A percentile compares a stretch with the other conserved stretches of the same genome.
Conservation (phyloP, 306 rosid genomes). For the Carpinus fangiana region DNA sequence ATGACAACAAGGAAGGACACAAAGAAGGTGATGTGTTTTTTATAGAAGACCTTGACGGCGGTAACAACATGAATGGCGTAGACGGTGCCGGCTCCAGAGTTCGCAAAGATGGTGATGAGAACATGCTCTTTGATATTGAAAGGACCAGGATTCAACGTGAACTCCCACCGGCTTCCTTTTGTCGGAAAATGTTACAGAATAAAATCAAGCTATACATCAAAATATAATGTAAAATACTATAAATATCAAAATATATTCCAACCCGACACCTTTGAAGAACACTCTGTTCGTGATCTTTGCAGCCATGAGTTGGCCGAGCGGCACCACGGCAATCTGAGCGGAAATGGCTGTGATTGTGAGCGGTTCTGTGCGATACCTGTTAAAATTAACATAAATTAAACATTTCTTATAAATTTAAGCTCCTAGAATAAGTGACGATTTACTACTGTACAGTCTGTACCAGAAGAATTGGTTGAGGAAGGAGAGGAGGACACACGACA, state of each 20-base stretch:
- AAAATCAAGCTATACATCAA: no score
- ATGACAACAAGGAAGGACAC: slow-evolving; percentile 71
- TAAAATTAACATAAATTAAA: no score
- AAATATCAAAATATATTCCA: no score
- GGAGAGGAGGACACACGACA: slow-evolving; percentile 68
- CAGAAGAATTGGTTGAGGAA: slow-evolving; percentile 93
- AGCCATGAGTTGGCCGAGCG: slow-evolving; percentile 88
- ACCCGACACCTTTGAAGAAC: slow-evolving; percentile 34
- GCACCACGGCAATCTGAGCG: slow-evolving; percentile 91
- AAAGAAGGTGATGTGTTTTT: slow-evolving; percentile 52
- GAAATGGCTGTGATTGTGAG: slow-evolving; percentile 82
- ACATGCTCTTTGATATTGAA: slow-evolving; percentile 94
- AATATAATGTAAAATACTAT: no score
- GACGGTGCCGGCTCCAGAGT: slow-evolving; percentile 91
- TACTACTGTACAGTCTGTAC: slow-evolving; percentile 48
- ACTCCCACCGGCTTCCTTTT: slow-evolving; percentile 59
- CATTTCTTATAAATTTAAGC: no score
- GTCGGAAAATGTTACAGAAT: no score
- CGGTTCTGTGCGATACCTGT: slow-evolving; percentile 54
- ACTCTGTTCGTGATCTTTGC: slow-evolving; percentile 46
- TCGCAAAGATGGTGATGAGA: slow-evolving; percentile 88
- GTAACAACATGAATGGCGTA: slow-evolving; percentile 89
- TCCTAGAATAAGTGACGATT: no score
- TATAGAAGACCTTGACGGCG: slow-evolving; percentile 69
- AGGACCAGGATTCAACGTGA: slow-evolving; percentile 80